These are phyloP conservation scores for Suillus plorans DNA, from an alignment of 768 basidiomycete species.

Conservation along the genomic window DNA sequence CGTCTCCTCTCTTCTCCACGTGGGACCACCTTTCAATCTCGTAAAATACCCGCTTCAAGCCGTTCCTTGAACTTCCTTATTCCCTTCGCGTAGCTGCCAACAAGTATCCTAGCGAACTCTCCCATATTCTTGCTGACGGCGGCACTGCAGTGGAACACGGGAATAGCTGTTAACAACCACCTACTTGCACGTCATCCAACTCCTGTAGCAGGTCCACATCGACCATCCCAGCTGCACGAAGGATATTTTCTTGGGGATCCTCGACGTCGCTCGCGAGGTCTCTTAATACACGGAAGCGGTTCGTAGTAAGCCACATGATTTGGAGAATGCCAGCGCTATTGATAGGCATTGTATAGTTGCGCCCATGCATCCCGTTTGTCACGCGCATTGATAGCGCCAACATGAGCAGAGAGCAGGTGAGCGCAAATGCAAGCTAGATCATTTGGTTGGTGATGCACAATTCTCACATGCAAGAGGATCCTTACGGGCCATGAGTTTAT, in stretches of 20 bases:
- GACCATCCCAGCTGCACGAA: conserved; percentile 14
- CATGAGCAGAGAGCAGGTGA: conserved; percentile 9
- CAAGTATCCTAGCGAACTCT: not conserved
- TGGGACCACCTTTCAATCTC: not conserved
- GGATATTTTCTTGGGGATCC: not conserved
- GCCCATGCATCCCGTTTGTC: not conserved
- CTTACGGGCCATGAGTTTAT: conserved; percentile 18
- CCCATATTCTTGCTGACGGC: not conserved
- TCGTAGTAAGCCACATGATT: conserved; percentile 11
- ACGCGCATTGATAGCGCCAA: conserved; percentile 4
- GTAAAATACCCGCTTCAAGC: not conserved
- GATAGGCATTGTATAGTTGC: not conserved
- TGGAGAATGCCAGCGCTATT: conserved; percentile 14
- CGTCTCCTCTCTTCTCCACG: not conserved
- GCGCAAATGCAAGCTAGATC: conserved; percentile 8
- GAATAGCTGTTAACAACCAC: not conserved
- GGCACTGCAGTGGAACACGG: not conserved
- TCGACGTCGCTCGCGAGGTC: conserved; percentile 4
- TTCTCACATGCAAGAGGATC: not conserved
- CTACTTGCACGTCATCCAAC: not conserved
- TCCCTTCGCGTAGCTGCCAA: not conserved
- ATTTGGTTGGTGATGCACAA: not conserved
- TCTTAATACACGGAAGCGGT: conserved; percentile 6
- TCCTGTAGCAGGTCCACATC: not conserved
- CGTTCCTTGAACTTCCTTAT: not conserved